These are phyloP conservation scores for Hypholoma fasciculare DNA, from an alignment of 768 basidiomycete species.

Conservation along the genomic window DNA sequence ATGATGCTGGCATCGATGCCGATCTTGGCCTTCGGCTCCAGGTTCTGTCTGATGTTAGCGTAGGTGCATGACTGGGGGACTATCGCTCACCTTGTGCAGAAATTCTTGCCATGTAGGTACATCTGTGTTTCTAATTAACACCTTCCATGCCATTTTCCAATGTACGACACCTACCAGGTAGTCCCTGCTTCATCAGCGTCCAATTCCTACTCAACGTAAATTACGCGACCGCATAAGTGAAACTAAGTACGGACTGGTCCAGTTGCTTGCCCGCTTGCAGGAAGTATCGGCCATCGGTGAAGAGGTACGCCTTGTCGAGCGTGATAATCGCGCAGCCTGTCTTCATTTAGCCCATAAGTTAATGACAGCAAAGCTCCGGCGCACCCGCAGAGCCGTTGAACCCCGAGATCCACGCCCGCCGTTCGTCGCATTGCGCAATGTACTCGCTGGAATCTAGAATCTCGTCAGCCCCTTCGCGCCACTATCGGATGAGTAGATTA, in stretches of 20 bases:
- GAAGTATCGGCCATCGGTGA: constrained; percentile 96
- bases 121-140: constrained; percentile 40
- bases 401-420: constrained; percentile 87
- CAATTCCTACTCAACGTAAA: constrained; percentile 60
- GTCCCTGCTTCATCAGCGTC: constrained; percentile 91
- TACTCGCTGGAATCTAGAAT: constrained; percentile 84
- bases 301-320: constrained; percentile 69
- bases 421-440: constrained; percentile 77
- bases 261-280: constrained; percentile 91
- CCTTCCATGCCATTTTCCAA: too few relatives aligned
- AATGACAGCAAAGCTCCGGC: constrained; percentile 7
- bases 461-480: neutral
- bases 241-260: constrained; percentile 55
- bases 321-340: constrained; percentile 80
- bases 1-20: constrained; percentile 85
- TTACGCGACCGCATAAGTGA: neutral
- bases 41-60: constrained; percentile 40
- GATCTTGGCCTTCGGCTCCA: constrained; percentile 61
- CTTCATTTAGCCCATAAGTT: neutral
- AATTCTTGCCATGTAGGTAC: constrained; percentile 93
- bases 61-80: neutral
- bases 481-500: constrained; percentile 15
- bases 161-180: constrained; percentile 54
- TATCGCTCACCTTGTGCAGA: constrained; percentile 57
- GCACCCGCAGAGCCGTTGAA: constrained; percentile 93